Evolutionary conservation across 1,284 basidiomycete species (phyloP).

Genomic region (Austroboletus novae-zelandiae): DNA sequence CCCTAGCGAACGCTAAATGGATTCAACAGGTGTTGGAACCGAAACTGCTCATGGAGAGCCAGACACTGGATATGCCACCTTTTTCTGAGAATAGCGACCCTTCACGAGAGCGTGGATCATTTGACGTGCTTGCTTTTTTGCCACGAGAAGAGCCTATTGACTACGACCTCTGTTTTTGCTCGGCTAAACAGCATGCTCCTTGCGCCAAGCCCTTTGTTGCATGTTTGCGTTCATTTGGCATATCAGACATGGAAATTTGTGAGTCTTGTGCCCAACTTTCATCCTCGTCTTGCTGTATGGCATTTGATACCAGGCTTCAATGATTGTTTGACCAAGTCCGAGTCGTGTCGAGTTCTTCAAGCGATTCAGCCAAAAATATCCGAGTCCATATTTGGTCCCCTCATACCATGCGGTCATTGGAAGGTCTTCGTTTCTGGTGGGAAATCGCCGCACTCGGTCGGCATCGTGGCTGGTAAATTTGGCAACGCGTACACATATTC

Average conservation of each 20-base stretch:
- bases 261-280: background rate
- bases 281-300: background rate
- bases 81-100: background rate
- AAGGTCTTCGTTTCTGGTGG: conserved; percentile 7
- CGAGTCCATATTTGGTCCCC: background rate
- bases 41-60: conserved; percentile 13
- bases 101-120: conserved; percentile 1
- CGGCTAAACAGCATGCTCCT: conserved; percentile 14
- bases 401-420: conserved; percentile 11
- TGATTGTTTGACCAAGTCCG: conserved; percentile 1
- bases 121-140: conserved; percentile 13
- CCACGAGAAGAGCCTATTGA: conserved; percentile 6
- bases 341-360: background rate
- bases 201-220: conserved; percentile 11
- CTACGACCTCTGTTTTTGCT: conserved; percentile 5
- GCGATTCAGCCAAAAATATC: conserved; percentile 5
- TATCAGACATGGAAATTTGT: conserved; percentile 12
- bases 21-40: background rate
- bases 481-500: background rate
- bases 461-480: conserved; percentile 3
- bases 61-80: conserved; percentile 8
- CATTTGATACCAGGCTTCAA: conserved; percentile 4
- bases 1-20: conserved; percentile 1
- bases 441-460: conserved; percentile 7
- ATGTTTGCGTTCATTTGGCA: conserved; percentile 7